phyloP scores from a whole-genome alignment of 257 asterid genomes.

The Solanum tarapatanum region DNA sequence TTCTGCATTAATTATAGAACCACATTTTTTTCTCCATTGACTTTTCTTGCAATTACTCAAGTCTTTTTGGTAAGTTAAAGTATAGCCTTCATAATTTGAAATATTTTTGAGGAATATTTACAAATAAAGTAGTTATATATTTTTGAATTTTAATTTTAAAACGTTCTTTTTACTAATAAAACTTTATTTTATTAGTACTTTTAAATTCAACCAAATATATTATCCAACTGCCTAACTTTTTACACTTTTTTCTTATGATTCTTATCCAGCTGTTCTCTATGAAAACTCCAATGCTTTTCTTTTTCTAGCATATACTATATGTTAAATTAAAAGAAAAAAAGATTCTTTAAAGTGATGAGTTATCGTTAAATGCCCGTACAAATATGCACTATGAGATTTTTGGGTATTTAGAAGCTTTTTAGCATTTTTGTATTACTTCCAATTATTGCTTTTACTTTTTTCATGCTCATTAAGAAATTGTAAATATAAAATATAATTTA shows the following conservation, averaged over 20 bases:
- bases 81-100: not conserved
- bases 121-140: not conserved
- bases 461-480: not conserved
- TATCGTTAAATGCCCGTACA: slow-evolving; percentile 2
- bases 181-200: not conserved
- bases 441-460: not conserved
- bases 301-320: not conserved
- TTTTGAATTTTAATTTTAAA: not conserved
- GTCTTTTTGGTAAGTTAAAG: not conserved
- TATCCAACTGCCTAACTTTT: not conserved
- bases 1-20: not conserved
- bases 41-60: not conserved
- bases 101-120: not conserved
- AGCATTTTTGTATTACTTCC: not conserved
- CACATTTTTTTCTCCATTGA: not conserved
- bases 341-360: slow-evolving; percentile 16
- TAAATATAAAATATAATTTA: not conserved
- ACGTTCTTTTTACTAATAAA: not conserved
- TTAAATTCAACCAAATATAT: not conserved
- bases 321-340: not conserved
- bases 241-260: not conserved
- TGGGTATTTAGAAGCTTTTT: slow-evolving; percentile 6
- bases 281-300: not conserved
- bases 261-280: not conserved
- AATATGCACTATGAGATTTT: slow-evolving; percentile 13